Evolutionary conservation across 768 basidiomycete species (phyloP), one percentile per base, ranked within the genome.

Genomic region (Macrolepiota fuliginosa): DNA sequence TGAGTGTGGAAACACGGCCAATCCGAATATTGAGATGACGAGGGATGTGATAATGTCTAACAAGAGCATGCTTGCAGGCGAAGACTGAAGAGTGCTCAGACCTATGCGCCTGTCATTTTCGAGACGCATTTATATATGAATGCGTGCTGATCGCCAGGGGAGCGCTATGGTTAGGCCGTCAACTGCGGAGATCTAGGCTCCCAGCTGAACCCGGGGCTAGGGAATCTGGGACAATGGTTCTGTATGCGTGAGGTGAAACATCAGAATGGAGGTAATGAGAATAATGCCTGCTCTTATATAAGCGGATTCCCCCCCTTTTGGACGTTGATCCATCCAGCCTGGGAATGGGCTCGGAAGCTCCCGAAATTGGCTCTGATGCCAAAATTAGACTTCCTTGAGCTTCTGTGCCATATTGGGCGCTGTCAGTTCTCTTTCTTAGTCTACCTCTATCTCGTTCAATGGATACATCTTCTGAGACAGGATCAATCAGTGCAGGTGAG

Each of bases 401-500:
- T 45, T 19, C 29, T 7, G 3, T 32, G 19, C 19, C 42, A 45
- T 45, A 10, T 7, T 10, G 22, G n/a, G 11, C 13, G 10, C 54
- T 45, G 4, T 12, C 53, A 10, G 25, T 27, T 39, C 24, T 45
- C 39, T 7, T 25, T 45, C 27, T 55, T 27, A 25, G n/a, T 39
- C 39, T 22, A 12, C 13, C 3, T 27, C 11, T 17, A n/a, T 12
- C 25, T 40, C 4, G 12, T 13, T 40, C 6, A 42, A 55, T 55
- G 54, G 39, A 55, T 22, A 9, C 54, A n/a, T 25, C 54, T 17
- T 55, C 24, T 1, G 11, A 11, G 11, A 55, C 7, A 37, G 47
- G 56, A 4, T 58, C 57, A 15, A 51, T 58, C 19, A 50, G 32
- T 37, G 10, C 57, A 2, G 57, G 57, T 58, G 17, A 24, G 47